Percentiles rank a stretch among this genome's conserved stretches.
These are phyloP conservation scores for Mycena latifolia DNA, from an alignment of 768 basidiomycete genomes.

Conservation along the genomic window DNA sequence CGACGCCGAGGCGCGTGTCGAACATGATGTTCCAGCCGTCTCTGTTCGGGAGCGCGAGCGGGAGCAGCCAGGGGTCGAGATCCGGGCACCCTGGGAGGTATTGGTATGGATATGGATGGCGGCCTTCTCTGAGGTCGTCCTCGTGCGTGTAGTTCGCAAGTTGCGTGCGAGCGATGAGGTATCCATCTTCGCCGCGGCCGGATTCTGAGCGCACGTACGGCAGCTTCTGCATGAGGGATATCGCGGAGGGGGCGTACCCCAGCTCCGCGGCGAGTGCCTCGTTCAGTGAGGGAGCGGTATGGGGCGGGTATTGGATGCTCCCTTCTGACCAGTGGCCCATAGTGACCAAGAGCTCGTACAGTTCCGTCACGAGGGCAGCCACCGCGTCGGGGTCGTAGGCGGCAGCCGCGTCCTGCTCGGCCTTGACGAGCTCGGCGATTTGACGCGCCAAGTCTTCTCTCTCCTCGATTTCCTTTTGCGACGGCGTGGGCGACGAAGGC, in stretches of 20 bases:
- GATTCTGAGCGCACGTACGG: conserved; percentile 9
- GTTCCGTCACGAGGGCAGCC: conserved; percentile 19
- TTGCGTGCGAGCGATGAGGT: conserved; percentile 7
- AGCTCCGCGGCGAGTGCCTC: conserved; percentile 15
- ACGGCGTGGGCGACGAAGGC: neutral
- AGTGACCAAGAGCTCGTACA: conserved; percentile 20
- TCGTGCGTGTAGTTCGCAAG: conserved; percentile 23
- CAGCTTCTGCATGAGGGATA: conserved; percentile 25
- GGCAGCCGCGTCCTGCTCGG: conserved; percentile 18
- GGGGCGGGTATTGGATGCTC: conserved; percentile 20
- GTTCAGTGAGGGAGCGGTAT: conserved; percentile 18
- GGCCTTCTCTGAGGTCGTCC: conserved; percentile 14
- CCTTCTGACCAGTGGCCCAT: conserved; percentile 32
- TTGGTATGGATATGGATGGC: conserved; percentile 19
- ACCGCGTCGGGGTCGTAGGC: conserved; percentile 22
- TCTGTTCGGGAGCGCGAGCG: conserved; percentile 13
- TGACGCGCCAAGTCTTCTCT: conserved; percentile 13
- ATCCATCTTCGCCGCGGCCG: neutral
- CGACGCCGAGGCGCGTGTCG: no score
- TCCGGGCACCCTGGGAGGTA: conserved; percentile 15
- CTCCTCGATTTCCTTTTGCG: neutral
- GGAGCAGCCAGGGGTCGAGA: conserved; percentile 32
- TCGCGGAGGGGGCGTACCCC: conserved; percentile 18
- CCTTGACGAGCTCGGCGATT: conserved; percentile 16
- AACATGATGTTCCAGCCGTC: conserved; percentile 30